Base-by-base conservation (phyloP, 2,329 filamentous ascomycete species). In the Beauveria sp. region DNA sequence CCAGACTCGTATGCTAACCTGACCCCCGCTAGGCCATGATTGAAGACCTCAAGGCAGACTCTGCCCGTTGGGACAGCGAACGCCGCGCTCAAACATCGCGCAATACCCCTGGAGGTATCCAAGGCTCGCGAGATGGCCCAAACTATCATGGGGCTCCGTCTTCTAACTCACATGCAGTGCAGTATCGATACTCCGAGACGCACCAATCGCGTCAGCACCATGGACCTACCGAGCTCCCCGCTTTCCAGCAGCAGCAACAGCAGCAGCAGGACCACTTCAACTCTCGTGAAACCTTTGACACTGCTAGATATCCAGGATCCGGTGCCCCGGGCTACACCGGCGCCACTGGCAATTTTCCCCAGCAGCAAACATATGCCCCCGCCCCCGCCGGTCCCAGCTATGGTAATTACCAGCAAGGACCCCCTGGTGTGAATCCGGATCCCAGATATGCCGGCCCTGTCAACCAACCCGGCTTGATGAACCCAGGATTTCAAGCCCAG, bases 31-130 rank as follows among this genome's bases (percentile, higher is more conserved):
- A 86, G 83, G 82, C 83, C 62, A 86, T 86, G 83, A 86, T 86
- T 58, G 81, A 83, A 70, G 82, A 85, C 67, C 74, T 86, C 62
- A 86, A 86, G 68, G 81, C 79, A 71, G 83, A 86, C 71, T 86
- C 83, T 66, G 80, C 81, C 64, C 79, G 82, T 64, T 86, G 83
- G 83, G 82, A 85, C 67, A 79, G 79, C 72, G 83, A 86, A 74
- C 79, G 82, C 71, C 79, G 82, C 70, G 79, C 79, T 68, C 81
- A 80, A 72, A 81, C 77, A 66, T 78, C 76, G 72, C 79, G 79
- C 71, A 80, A 76, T 67, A 75, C 77, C 70, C 73, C 77, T 73
- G 81, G 82, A 85, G 82, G 82, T 85, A 85, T 78, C 77, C 77
- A 74, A 71, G 72, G 77, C 75, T 81, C 78, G 72, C 79, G 78